These are phyloP conservation scores for Talaromyces islandicus DNA, from an alignment of 2,329 filamentous ascomycete species.

Conservation along the genomic window DNA sequence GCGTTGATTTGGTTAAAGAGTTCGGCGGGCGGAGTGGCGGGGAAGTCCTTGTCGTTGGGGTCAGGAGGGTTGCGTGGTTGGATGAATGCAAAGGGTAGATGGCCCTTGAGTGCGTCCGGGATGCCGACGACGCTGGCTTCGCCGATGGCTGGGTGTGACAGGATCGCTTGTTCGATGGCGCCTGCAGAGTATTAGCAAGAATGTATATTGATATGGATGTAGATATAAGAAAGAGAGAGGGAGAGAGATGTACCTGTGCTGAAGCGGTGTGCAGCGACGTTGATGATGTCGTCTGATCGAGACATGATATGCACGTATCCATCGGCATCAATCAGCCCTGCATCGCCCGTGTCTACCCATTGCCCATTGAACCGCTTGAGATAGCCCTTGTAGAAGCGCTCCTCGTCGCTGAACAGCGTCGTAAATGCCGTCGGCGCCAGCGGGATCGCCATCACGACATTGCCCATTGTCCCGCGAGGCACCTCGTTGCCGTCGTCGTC, in stretches of 20 bases:
- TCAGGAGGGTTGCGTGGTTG: slow-evolving; percentile 42
- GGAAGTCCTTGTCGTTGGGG: slow-evolving; percentile 41
- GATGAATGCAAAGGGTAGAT: slow-evolving; percentile 86
- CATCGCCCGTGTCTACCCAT: slow-evolving; percentile 89
- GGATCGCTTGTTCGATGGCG: slow-evolving; percentile 84
- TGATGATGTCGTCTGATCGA: slow-evolving; percentile 78
- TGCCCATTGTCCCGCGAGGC: slow-evolving; percentile 71
- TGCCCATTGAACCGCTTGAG: slow-evolving; percentile 71
- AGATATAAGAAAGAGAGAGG: background rate
- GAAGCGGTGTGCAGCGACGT: slow-evolving; percentile 88
- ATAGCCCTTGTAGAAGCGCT: slow-evolving; percentile 80
- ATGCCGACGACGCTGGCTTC: slow-evolving; percentile 84
- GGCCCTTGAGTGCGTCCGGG: slow-evolving; percentile 80
- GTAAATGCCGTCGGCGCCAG: slow-evolving; percentile 81
- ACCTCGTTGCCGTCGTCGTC: slow-evolving; percentile 73
- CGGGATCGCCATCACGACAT: slow-evolving; percentile 79
- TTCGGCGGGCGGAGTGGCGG: slow-evolving; percentile 30
- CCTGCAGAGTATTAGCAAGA: slow-evolving; percentile 44
- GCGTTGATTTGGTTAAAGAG: slow-evolving; percentile 41
- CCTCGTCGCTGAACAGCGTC: slow-evolving; percentile 78
- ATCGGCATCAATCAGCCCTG: slow-evolving; percentile 75
- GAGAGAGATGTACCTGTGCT: slow-evolving; percentile 62
- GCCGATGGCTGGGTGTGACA: slow-evolving; percentile 69
- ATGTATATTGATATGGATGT: too few species aligned
- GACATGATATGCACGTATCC: slow-evolving; percentile 60